Base-by-base conservation (phyloP, 495 filamentous ascomycete species). In the Acidiella bohemica region DNA sequence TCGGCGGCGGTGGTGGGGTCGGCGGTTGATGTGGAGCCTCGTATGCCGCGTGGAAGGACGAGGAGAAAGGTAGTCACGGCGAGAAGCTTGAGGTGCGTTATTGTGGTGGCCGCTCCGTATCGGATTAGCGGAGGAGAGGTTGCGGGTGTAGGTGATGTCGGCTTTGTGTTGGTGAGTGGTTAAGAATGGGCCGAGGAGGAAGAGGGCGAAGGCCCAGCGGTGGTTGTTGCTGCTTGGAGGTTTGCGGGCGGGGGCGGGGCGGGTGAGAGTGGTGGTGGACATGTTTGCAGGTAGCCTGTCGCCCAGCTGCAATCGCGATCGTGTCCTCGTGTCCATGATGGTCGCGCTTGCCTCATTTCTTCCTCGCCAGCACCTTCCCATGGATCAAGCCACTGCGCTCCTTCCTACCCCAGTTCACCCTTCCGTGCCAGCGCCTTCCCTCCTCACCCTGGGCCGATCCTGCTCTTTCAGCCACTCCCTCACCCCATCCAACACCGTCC, bases 401-500 rank as follows among this genome's bases (percentile, higher is more conserved):
- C 28, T 21, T 22, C 22, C 3, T 14, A 12, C 8, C 30, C 18
- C n/a, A n/a, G n/a, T 42, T 29, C 13, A 14, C 39, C 28, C 16
- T 42, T 34, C 28, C 25, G 27, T 29, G 10, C 18, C 28, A 21
- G 28, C 18, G 4, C 30, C 39, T 19, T 28, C 30, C 4, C 26
- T 39, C 16, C 9, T 13, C 22, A 13, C 40, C 31, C 11, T 35
- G 11, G 28, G 27, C 29, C 27, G 13, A 32, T 26, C 13, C 39
- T 39, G 39, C 39, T 18, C 33, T 22, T 16, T 26, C 17, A 17
- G 22, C 45, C 46, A 44, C n/a, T 31, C n/a, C 19, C 47, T 18
- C 17, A 42, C 29, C 20, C 36, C 39, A 50, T 50, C 42, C 33
- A 46, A 34, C 30, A 40, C 32, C 36, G 47, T 50, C 37, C 19